These are phyloP conservation scores for Trichoderma koningiopsis DNA, from an alignment of 2,329 filamentous ascomycete genomes.

Conservation along the genomic window DNA sequence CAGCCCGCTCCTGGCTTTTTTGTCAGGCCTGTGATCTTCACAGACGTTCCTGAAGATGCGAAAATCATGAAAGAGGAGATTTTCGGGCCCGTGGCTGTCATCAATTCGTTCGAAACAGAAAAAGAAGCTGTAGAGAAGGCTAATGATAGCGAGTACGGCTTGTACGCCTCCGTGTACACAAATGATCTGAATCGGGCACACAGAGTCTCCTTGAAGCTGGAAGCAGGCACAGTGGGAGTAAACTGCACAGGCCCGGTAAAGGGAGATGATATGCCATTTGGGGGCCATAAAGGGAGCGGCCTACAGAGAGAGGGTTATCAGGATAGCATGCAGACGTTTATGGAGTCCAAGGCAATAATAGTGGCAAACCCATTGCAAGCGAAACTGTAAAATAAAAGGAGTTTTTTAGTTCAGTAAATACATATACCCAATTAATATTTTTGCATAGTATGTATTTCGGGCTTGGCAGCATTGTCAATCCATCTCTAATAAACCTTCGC, in stretches of 20 bases:
- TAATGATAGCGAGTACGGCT: conserved; percentile 53
- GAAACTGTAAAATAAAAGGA: too few relatives aligned
- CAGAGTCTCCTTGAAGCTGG: conserved; percentile 50
- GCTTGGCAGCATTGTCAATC: too few relatives aligned
- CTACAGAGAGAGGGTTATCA: not conserved
- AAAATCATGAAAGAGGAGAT: conserved; percentile 37
- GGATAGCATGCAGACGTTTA: conserved; percentile 1
- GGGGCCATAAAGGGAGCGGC: conserved; percentile 29
- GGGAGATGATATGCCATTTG: conserved; percentile 33
- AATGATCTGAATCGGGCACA: conserved; percentile 49
- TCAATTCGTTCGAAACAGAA: conserved; percentile 33
- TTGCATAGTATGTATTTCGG: too few relatives aligned
- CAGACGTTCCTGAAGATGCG: conserved; percentile 34
- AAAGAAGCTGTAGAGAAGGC: conserved; percentile 35
- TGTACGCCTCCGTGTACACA: conserved; percentile 59
- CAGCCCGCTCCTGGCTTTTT: conserved; percentile 34
- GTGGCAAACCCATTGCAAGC: too few relatives aligned
- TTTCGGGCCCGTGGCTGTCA: conserved; percentile 36
- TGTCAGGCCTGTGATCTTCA: conserved; percentile 35
- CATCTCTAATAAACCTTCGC: too few relatives aligned
- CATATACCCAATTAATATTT: too few relatives aligned
- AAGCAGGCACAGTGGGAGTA: conserved; percentile 52
- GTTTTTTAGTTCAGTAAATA: too few relatives aligned
- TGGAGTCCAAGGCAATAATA: not conserved
- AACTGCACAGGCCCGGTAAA: conserved; percentile 37